A percentile compares a stretch with the other conserved stretches of the same genome.
These are phyloP conservation scores for Lenzites betulinus DNA, from an alignment of 768 basidiomycete genomes.

Conservation along the genomic window DNA sequence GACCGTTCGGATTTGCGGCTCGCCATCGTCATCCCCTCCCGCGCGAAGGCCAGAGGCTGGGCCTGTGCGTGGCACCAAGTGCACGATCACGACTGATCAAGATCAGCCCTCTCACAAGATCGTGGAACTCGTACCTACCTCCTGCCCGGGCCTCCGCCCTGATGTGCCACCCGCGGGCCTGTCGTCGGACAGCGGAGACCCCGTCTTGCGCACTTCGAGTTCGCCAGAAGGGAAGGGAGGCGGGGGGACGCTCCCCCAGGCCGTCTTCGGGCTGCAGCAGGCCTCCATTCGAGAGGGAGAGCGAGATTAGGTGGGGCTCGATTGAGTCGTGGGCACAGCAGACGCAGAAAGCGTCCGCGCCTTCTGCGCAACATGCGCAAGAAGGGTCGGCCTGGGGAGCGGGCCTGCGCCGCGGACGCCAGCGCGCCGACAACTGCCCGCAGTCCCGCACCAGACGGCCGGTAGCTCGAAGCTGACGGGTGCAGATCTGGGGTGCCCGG, in stretches of 20 bases:
- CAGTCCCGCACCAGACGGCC: slow-evolving; percentile 12
- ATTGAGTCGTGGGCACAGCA: not conserved
- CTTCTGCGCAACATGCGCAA: too few species aligned
- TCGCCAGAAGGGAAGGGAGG: slow-evolving; percentile 18
- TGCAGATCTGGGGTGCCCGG: slow-evolving; percentile 1
- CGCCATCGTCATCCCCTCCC: slow-evolving; percentile 2
- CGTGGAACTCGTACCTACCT: slow-evolving; percentile 20
- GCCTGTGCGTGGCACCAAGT: slow-evolving; percentile 11
- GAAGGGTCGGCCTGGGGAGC: not conserved
- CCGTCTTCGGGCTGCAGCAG: not conserved
- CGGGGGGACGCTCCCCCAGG: not conserved
- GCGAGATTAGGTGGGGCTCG: slow-evolving; percentile 10
- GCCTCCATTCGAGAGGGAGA: not conserved
- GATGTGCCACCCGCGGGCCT: slow-evolving; percentile 9
- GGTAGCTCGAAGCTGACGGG: slow-evolving; percentile 22
- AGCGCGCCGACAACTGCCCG: slow-evolving; percentile 12
- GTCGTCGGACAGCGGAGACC: too few species aligned
- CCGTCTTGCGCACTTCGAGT: not conserved
- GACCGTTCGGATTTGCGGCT: not conserved
- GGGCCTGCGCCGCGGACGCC: not conserved
- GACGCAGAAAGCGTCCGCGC: slow-evolving; percentile 2
- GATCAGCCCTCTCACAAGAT: slow-evolving; percentile 18
- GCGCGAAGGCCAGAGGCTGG: not conserved
- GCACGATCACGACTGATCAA: slow-evolving; percentile 17
- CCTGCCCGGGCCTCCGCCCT: not conserved